phyloP scores from a whole-genome alignment of 2,329 filamentous ascomycete species.

The Microsporum ferrugineum region DNA sequence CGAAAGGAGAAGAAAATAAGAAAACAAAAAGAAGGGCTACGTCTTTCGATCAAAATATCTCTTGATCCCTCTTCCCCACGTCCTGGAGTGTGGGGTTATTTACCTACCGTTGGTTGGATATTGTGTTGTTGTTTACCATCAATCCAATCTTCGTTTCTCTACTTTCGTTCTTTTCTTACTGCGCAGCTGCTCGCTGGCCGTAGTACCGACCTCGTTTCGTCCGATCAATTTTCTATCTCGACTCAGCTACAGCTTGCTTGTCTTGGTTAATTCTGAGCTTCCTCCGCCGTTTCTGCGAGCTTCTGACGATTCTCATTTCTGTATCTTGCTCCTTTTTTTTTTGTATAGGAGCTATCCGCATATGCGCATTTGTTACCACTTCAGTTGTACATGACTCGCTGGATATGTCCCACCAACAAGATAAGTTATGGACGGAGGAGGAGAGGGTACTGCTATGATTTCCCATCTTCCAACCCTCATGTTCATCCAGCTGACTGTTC shows the following conservation, averaged over 20 bases:
- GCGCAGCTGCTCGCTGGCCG: neutral
- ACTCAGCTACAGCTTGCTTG: neutral
- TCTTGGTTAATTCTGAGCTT: neutral
- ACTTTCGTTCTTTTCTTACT: neutral
- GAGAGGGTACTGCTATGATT: constrained; percentile 30
- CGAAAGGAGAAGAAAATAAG: neutral
- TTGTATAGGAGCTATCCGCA: neutral
- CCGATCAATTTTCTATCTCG: neutral
- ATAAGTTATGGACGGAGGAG: constrained; percentile 35
- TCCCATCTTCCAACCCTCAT: neutral
- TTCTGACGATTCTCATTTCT: constrained; percentile 3
- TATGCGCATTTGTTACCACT: constrained; percentile 1
- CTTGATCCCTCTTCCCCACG: neutral
- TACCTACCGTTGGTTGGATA: neutral
- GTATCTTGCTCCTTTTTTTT: neutral
- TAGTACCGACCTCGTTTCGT: neutral
- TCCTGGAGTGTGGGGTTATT: constrained; percentile 1
- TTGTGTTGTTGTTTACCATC: neutral
- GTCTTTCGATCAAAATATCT: neutral
- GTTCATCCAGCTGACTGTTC: neutral
- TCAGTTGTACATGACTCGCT: constrained; percentile 13
- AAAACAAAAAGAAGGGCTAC: neutral
- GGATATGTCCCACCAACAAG: constrained; percentile 36
- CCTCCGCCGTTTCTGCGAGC: neutral
- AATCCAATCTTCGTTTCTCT: constrained; percentile 3